Evolutionary conservation across 495 filamentous ascomycete species (phyloP).

Genomic region (Acidiella bohemica): DNA sequence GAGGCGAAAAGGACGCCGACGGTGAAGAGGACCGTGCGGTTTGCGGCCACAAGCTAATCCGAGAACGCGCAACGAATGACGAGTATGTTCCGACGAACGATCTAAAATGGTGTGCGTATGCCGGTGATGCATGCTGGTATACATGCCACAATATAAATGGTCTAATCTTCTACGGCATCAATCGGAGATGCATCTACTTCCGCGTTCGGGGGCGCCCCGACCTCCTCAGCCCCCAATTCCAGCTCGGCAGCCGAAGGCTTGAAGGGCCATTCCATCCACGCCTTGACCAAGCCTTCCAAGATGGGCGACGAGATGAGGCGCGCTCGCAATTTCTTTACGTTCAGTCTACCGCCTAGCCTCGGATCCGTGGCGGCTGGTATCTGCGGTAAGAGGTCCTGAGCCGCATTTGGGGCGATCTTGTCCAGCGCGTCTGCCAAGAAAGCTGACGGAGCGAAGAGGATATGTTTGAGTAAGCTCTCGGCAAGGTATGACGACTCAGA

Average conservation of each 20-base stretch:
- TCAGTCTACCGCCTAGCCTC: slow-evolving; percentile 24
- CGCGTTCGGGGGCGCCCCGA: background rate
- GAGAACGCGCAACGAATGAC: too few species aligned
- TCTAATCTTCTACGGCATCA: too few species aligned
- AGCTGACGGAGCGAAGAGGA: slow-evolving; percentile 9
- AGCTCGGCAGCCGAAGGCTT: slow-evolving; percentile 19
- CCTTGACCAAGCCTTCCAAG: slow-evolving; percentile 22
- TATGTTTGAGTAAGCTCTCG: slow-evolving; percentile 9
- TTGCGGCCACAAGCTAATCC: slow-evolving; percentile 1
- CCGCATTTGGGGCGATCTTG: slow-evolving; percentile 24
- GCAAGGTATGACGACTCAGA: slow-evolving; percentile 1
- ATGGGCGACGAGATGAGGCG: slow-evolving; percentile 26
- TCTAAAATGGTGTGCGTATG: too few species aligned
- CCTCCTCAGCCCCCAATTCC: slow-evolving; percentile 1
- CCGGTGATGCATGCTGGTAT: too few species aligned
- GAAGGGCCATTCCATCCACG: slow-evolving; percentile 31
- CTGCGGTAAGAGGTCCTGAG: slow-evolving; percentile 22
- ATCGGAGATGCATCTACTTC: too few species aligned
- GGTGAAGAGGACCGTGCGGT: background rate
- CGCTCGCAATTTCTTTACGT: slow-evolving; percentile 22
- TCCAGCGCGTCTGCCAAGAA: slow-evolving; percentile 18
- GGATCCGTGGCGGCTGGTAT: slow-evolving; percentile 24
- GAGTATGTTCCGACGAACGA: too few species aligned
- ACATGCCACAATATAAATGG: too few species aligned
- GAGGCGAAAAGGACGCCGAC: background rate